phyloP scores from a whole-genome alignment of 495 filamentous ascomycete genomes.

The Apodospora peruviana region DNA sequence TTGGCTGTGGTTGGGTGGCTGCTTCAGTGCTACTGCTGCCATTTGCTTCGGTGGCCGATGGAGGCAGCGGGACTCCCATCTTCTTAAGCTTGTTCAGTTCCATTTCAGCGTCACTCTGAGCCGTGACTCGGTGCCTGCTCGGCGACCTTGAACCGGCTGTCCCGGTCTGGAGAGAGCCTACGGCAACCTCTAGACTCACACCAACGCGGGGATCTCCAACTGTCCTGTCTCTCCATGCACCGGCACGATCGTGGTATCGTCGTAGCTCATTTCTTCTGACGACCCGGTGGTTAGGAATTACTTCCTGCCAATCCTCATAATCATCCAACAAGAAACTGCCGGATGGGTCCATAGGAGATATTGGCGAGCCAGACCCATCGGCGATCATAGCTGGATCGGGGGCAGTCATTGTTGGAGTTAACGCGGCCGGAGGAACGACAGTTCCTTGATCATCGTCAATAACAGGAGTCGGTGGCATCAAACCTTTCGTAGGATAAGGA shows the following conservation, averaged over 20 bases:
- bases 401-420: background rate
- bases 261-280: constrained; percentile 32
- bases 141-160: constrained; percentile 9
- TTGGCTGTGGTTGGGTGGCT: background rate
- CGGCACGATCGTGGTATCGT: constrained; percentile 43
- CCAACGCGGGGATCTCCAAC: constrained; percentile 43
- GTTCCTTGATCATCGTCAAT: constrained; percentile 14
- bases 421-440: constrained; percentile 2
- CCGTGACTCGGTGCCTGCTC: constrained; percentile 21
- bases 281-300: constrained; percentile 38
- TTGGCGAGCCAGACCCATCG: background rate
- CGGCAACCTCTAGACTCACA: constrained; percentile 35
- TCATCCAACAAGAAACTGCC: background rate
- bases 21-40: background rate
- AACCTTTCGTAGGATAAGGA: constrained; percentile 14
- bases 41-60: background rate
- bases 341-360: background rate
- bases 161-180: constrained; percentile 22
- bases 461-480: constrained; percentile 20
- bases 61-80: constrained; percentile 2
- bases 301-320: constrained; percentile 16
- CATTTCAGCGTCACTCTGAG: constrained; percentile 33
- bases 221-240: constrained; percentile 42
- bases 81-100: constrained; percentile 34
- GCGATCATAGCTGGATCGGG: background rate